Evolutionary conservation across 306 rosid genomes (phyloP).

Genomic region (Lathyrus oleraceus): DNA sequence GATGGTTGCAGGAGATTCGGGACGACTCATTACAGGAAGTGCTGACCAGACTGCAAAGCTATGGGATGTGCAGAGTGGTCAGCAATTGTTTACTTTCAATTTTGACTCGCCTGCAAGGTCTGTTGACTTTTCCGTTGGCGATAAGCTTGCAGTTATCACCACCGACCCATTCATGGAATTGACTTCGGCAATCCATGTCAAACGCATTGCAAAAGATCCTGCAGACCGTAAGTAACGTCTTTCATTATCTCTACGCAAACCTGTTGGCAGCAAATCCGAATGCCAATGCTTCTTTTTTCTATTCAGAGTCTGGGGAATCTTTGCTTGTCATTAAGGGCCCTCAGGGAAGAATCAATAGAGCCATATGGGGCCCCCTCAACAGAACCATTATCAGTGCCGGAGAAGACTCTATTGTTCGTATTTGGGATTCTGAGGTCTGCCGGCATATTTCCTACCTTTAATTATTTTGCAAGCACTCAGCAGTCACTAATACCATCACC

Average conservation of each 20-base stretch:
- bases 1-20: constrained; percentile 55
- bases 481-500: not conserved
- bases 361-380: constrained; percentile 93
- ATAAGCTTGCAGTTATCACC: constrained; percentile 63
- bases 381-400: constrained; percentile 82
- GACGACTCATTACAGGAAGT: constrained; percentile 70
- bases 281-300: not conserved
- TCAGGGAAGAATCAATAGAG: constrained; percentile 90
- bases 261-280: not conserved
- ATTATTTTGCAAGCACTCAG: not conserved
- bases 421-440: constrained; percentile 84
- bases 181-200: constrained; percentile 74
- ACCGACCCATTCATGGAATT: constrained; percentile 81
- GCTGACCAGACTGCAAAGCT: constrained; percentile 82
- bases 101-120: constrained; percentile 77
- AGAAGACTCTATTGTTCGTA: constrained; percentile 79
- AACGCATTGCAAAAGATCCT: constrained; percentile 57
- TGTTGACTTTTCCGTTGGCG: constrained; percentile 71
- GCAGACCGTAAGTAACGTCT: constrained; percentile 50
- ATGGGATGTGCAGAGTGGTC: constrained; percentile 82
- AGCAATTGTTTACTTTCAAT: constrained; percentile 66
- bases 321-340: constrained; percentile 71
- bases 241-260: not conserved
- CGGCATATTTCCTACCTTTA: not conserved
- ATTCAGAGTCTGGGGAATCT: constrained; percentile 79